Base-by-base conservation (phyloP, 2,329 filamentous ascomycete species). In the Fusarium pseudoanthophilum region DNA sequence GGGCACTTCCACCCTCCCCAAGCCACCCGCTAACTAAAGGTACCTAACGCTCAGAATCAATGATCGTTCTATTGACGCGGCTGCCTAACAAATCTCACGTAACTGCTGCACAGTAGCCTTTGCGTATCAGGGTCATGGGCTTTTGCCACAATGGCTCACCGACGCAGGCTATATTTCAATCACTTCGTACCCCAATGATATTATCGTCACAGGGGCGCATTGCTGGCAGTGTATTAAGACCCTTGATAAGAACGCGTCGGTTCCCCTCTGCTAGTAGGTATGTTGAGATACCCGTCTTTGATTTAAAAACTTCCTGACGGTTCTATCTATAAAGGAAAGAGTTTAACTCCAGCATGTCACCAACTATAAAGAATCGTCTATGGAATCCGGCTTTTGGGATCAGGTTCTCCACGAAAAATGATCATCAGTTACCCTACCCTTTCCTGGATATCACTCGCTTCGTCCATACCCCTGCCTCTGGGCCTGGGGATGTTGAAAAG, bases 341-440 rank as follows among this genome's bases (percentile, higher is more conserved):
- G 60, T 48, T 39, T 24, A 68, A 60, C 30, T 60, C 34, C 55
- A 71, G 24, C 39, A 78, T 78, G 77, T 43, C 75, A 24, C 69
- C 75, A 48, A 58, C 56, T 24, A 42, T 71, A 30, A 68, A 61
- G 30, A 72, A 63, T 43, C 53, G 62, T 28, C 68, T 81, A 34
- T 83, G 81, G 82, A 77, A 71, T 45, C 78, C 77, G 26, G 72
- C 70, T 28, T 64, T 69, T 36, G 80, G 79, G 30, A 79, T 83
- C 57, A 77, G 79, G 11, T 82, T 82, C 69, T 73, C 77, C 2
- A 67, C 78, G 18, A 72, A 68, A 53, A 36, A 67, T 36, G 55
- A 70, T 45, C 48, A 64, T n/a, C 51, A 72, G 49, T 61, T 71
- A 6, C 36, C 76, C 5, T 82, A 80, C 64, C 79, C 78, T 20